phyloP scores from a whole-genome alignment of 139 green algal species.

The Diplosphaera chodatii region DNA sequence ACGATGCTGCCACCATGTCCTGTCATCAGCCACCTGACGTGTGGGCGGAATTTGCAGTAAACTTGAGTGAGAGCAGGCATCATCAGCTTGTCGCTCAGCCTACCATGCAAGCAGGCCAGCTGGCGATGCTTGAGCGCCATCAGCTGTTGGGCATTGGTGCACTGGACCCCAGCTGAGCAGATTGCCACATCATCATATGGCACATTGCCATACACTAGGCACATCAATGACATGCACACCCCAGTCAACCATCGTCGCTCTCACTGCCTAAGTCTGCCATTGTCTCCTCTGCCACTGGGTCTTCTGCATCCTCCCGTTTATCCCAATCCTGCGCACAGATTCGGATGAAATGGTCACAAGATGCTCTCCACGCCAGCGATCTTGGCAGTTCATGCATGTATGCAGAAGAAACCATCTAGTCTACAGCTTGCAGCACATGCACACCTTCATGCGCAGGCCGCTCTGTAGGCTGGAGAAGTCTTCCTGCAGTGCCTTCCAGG shows the following conservation, averaged over 20 bases:
- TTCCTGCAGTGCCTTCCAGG: constrained; percentile 69
- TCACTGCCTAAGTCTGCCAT: constrained; percentile 2
- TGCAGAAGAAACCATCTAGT: not conserved
- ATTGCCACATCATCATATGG: no score
- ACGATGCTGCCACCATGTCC: no score
- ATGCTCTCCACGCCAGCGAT: not conserved
- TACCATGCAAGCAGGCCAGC: no score
- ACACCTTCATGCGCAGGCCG: not conserved
- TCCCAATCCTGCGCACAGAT: constrained; percentile 79
- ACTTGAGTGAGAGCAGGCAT: no score
- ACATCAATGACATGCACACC: not conserved
- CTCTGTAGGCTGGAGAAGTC: constrained; percentile 56
- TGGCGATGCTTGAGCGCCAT: no score
- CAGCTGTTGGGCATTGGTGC: no score
- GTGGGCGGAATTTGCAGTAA: no score
- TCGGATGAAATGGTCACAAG: not conserved
- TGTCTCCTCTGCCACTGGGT: constrained; percentile 8
- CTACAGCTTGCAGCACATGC: not conserved
- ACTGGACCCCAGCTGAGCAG: no score
- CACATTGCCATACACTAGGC: not conserved
- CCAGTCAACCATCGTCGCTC: not conserved
- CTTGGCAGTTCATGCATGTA: not conserved
- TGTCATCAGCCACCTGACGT: no score
- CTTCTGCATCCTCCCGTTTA: constrained; percentile 18
- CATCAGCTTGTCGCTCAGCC: no score